phyloP scores from a whole-genome alignment of 2,329 filamentous ascomycete genomes.

The Penicillium crustosum region DNA sequence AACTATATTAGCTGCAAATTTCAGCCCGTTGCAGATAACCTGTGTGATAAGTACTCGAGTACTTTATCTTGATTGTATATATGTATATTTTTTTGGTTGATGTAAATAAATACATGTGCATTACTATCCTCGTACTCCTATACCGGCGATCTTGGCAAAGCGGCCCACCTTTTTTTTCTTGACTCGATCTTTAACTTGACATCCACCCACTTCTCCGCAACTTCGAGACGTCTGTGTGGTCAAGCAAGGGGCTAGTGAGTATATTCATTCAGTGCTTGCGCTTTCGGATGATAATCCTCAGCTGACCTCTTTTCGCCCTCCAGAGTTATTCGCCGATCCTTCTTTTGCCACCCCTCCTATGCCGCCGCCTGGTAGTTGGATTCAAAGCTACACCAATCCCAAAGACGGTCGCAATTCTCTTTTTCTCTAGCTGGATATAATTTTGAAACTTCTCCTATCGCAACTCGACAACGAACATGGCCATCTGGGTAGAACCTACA shows the following conservation, averaged over 20 bases:
- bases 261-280: neutral
- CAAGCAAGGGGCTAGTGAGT: constrained; percentile 13
- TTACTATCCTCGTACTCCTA: neutral
- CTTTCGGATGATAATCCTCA: neutral
- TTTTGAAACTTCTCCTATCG: neutral
- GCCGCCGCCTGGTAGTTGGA: neutral
- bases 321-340: constrained; percentile 3
- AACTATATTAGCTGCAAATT: neutral
- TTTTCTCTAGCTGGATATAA: neutral
- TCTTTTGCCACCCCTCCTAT: constrained; percentile 13
- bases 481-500: constrained; percentile 19
- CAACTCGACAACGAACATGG: constrained; percentile 22
- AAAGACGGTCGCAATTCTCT: neutral
- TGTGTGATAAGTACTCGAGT: neutral
- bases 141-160: constrained; percentile 9
- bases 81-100: neutral
- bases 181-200: neutral
- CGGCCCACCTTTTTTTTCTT: constrained; percentile 1
- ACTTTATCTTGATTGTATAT: neutral
- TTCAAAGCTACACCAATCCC: neutral
- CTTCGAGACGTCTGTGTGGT: constrained; percentile 6
- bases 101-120: neutral
- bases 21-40: neutral
- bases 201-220: constrained; percentile 13
- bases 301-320: constrained; percentile 9